Base-by-base conservation (phyloP, 2,329 filamentous ascomycete genomes). In the Emmonsiellopsis sp. region DNA sequence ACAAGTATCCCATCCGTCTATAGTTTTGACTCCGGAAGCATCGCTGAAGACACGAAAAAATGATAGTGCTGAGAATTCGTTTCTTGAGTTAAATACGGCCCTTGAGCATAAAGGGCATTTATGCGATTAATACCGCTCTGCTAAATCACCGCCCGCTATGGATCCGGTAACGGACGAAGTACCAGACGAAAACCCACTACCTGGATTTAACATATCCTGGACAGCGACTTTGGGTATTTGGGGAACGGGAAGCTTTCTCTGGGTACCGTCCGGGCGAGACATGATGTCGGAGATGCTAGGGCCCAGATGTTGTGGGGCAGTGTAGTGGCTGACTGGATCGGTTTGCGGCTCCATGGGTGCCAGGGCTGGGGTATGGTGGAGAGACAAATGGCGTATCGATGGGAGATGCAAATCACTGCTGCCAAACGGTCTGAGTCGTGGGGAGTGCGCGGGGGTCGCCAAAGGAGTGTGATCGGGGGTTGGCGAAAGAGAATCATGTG, bases 381-480 rank as follows among this genome's bases (percentile, higher is more conserved):
- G 73, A 34, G 82, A 83, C 52, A 87, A 71, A 62, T 87, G 82
- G 57, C 93, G 85, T 62, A 98, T 83, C 43, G 88, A 89, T 34
- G 93, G 92, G 52, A 97, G 78, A 69, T 96, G 91, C 62, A 92
- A 79, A 60, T 86, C 84, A 60, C 76, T 78, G 57, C 79, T 76
- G 53, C 79, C 81, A 65, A 87, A 86, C 2, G 92, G 88, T 56
- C 91, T 82, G 61, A 98, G 78, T 43, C 93, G 88, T 50, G 93
- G 93, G 14, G 91, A 96, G 71, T 97, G 93, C 43, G 91, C 92
- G 4, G 92, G 92, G 5, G 92, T 98, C 32, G 91, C 92, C 53
- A 97, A 83, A n/a, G 92, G 92, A n/a, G 93, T 97, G 75, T 96
- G 91, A 65, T 97, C 92, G 9, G 92, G 93, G 1, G 92, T 98